These are phyloP conservation scores for Rhodamnia rubescens DNA, from an alignment of 345 rosid genomes.

Conservation along the genomic window DNA sequence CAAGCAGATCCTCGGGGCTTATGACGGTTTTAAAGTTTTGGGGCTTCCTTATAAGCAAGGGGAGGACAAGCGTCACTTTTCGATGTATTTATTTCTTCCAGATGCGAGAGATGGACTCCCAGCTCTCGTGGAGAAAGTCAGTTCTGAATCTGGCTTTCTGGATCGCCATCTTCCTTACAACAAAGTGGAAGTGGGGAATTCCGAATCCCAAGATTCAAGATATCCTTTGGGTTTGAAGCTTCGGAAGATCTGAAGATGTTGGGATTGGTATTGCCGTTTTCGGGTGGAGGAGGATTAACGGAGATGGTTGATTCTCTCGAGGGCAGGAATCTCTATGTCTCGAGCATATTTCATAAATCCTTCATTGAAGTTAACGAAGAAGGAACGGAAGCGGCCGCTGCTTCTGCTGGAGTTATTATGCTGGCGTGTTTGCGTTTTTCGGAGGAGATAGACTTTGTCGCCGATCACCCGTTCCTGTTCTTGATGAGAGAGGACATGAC, in stretches of 20 bases:
- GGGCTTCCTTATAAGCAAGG: constrained; percentile 75
- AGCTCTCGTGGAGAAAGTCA: constrained; percentile 1
- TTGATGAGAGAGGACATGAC: constrained; percentile 5
- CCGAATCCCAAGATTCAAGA: constrained; percentile 9
- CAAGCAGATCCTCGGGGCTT: constrained; percentile 34
- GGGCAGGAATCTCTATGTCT: constrained; percentile 1
- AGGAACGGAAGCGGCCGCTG: constrained; percentile 12
- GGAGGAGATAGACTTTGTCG: constrained; percentile 1
- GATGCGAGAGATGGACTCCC: constrained; percentile 17
- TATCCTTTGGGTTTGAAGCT: constrained; percentile 8
- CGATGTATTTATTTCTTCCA: constrained; percentile 79
- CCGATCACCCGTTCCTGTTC: constrained; percentile 10
- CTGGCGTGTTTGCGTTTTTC: not conserved
- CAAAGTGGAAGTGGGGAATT: constrained; percentile 3
- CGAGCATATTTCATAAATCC: constrained; percentile 7
- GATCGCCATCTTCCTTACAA: constrained; percentile 4
- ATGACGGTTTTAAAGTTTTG: constrained; percentile 62
- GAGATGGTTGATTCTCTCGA: constrained; percentile 9
- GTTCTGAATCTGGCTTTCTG: constrained; percentile 5
- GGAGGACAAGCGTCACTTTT: constrained; percentile 47
- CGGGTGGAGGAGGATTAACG: constrained; percentile 1
- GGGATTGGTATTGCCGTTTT: constrained; percentile 5
- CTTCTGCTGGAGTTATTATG: not conserved
- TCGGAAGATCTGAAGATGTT: constrained; percentile 2
- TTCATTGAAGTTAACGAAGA: constrained; percentile 12